Evolutionary conservation across 2,329 filamentous ascomycete species (phyloP), one percentile per base, ranked within the genome.

Genomic region (Byssoonygena ceratinophila): DNA sequence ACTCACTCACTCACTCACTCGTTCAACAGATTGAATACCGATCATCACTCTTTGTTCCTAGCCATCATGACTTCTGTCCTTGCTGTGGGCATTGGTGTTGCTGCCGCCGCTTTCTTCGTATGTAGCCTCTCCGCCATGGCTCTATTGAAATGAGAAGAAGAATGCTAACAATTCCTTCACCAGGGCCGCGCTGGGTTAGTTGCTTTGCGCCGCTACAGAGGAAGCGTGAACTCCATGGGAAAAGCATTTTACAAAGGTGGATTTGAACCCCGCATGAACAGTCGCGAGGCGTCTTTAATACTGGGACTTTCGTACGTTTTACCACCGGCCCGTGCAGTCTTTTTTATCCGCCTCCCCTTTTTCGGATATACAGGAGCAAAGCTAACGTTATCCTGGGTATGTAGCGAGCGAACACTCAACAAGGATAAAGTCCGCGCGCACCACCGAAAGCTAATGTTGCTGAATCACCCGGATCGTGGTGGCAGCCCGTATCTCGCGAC

Each of bases 191-290:
- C 92, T 55, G 91, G 90, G 63, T 79, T 94, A 36, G 85, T 97
- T 63, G 92, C 92, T 61, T 80, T 90, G 69, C 83, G 90, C 58
- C 82, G 87, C 63, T 94, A 85, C 55, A 80, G 85, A 57, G 72
- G 70, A 56, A 72, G 73, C 58, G 76, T 86, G 45, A 85, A 85
- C 59, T 83, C 85, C 32, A 74, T 95, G 61, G 92, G 92, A 62
- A 89, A 90, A 70, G 83, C 89, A 39, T 98, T 89, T 67, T 97
- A 96, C 78, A 98, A 97, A 72, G 92, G 92, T 60, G 92, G 92
- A n/a, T 98, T 98, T 67, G 92, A 98, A 74, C 77, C 82, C 55
- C 86, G 85, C 71, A 98, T 98, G 91, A 96, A 82, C 68, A 81
- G 85, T 68, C 83, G 85, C 68, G 92, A 98, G 73, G 92, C 92